Percentiles rank a stretch among this genome's conserved stretches.
These are phyloP conservation scores for Xylaria curta DNA, from an alignment of 495 filamentous ascomycete species.

Conservation along the genomic window DNA sequence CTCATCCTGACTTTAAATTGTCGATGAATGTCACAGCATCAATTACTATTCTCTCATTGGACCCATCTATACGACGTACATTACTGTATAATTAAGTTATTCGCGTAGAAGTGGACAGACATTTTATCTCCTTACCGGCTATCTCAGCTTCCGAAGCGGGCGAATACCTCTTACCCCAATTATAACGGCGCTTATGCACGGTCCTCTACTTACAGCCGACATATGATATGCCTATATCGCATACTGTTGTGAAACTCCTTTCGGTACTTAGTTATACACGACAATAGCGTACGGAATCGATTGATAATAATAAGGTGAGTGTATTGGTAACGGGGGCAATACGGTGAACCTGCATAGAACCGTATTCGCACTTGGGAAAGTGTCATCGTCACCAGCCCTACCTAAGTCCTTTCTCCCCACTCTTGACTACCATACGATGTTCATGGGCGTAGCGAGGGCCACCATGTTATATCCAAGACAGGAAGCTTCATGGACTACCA, in stretches of 20 bases:
- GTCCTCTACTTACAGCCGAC: background rate
- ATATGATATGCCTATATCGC: background rate
- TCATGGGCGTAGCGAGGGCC: background rate
- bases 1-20: background rate
- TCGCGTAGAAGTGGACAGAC: background rate
- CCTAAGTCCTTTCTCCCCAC: slow-evolving; percentile 4
- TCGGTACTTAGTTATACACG: background rate
- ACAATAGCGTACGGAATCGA: background rate
- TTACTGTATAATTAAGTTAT: background rate
- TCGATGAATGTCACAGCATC: background rate
- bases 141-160: background rate
- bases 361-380: background rate
- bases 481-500: background rate
- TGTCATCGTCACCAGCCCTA: background rate
- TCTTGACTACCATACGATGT: background rate
- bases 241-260: background rate
- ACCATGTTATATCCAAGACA: background rate
- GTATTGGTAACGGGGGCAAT: background rate
- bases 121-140: background rate
- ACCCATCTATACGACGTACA: background rate
- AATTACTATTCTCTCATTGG: background rate
- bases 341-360: background rate
- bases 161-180: background rate
- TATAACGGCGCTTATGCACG: background rate
- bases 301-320: background rate